Base-by-base conservation (phyloP, 371 early-diverging fungal species). In the Mucor irregularis region DNA sequence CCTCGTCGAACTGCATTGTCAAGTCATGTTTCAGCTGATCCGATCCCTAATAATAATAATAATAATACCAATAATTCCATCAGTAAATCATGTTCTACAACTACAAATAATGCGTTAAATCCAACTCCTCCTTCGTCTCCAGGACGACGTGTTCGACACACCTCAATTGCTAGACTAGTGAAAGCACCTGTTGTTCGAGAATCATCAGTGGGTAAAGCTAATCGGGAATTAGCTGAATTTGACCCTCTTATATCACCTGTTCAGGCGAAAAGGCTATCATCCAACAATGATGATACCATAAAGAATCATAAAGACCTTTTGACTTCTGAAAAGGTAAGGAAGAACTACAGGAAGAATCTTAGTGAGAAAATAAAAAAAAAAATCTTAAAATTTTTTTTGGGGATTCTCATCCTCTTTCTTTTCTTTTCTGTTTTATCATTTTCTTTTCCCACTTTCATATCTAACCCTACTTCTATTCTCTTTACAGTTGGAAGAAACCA, bases 41-140 rank as follows among this genome's bases (percentile, higher is more conserved):
- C 9, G 26, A 19, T 33, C 16, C 33, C 16, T 19, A 2, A 22
- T n/a, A 35, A 5, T 7, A 30, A 19, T 30, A 39, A 40, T 30
- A 14, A 11, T 28, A 34, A 34, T 22, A 5, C 33, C 37, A 26
- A 49, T 49, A 7, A 48, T 19, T 14, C 39, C 19, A 30, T 11
- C 26, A 4, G 11, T 34, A 34, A 44, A 22, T 26, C 14, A 11
- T 9, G 16, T n/a, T n/a, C 33, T 42, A 19, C 31, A n/a, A 26
- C 14, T 16, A 8, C 40, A 25, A 29, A 28, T 3, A 35, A 50
- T 38, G 17, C 25, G 17, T 19, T 56, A 11, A 43, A 46, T 19
- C 56, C 56, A 3, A 63, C 64, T 13, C 64, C 64, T 17, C 64
- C 64, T 17, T 53, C 64, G 31, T 63, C 64, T 9, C 64, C 64